Evolutionary conservation across 768 basidiomycete genomes (phyloP).

Genomic region (Hygrocybe punicea): DNA sequence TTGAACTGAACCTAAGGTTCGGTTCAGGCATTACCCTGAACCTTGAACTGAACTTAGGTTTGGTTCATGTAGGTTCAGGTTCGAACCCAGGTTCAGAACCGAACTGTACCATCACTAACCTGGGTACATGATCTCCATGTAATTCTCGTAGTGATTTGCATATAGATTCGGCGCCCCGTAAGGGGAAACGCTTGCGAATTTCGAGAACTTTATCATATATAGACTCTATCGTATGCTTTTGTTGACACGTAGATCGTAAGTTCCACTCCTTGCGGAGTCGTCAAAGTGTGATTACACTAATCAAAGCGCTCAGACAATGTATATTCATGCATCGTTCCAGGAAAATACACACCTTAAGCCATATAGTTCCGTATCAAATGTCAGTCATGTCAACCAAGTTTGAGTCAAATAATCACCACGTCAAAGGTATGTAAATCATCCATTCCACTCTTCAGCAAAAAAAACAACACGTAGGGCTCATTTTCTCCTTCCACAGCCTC

Average conservation of each 20-base stretch:
- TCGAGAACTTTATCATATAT: neutral
- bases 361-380: neutral
- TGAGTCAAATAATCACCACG: no score
- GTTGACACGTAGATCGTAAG: neutral
- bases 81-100: no score
- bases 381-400: neutral
- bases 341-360: slow-evolving; percentile 3
- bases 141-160: neutral
- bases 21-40: no score
- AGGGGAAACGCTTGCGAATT: neutral
- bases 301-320: neutral
- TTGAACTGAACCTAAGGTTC: no score
- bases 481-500: no score
- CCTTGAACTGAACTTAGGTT: no score
- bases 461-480: no score
- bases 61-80: no score
- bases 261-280: neutral
- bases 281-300: neutral
- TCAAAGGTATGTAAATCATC: no score
- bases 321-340: neutral
- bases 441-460: no score
- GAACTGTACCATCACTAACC: neutral
- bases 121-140: neutral
- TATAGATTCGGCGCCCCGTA: neutral
- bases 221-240: neutral